Evolutionary conservation across 805 yeast species (phyloP), one percentile per base, ranked within the genome.

Genomic region (Candida alai): DNA sequence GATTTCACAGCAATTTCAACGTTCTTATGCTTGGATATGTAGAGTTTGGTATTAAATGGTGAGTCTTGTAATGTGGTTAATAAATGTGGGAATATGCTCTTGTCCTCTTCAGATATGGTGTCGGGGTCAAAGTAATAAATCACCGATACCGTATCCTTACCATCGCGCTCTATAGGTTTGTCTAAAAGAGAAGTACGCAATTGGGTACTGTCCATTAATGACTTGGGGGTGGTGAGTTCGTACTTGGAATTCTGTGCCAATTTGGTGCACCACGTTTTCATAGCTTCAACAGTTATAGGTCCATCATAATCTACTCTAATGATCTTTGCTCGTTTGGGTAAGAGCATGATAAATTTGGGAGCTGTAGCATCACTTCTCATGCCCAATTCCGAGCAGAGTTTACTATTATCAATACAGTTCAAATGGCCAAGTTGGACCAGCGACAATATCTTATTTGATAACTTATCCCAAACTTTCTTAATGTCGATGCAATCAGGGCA

Each of bases 61-160:
- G 80, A 55, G 36, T 73, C 65, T 40, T 83, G 74, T 14, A 80
- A 58, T 9, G 76, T 77, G 35, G 80, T 83, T 27, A 80, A 54
- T 27, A 84, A 45, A 44, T 79, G 72, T 5, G 80, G 78, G 38
- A 84, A 59, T 4, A 82, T 55, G 19, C 72, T 72, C 42, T 69
- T 71, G 54, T 84, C 93, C 50, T 84, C 93, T 2, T 65, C 66
- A 1, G 76, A 65, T 4, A 61, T 60, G 0, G 75, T 61, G 13
- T 69, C 66, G n/a, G 57, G 56, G 37, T 78, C 80, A 48, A 68
- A 74, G 30, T 65, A 58, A 43, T 71, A 79, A 4, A 81, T 68
- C 42, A 80, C 73, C 0, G 78, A 65, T 3, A 79, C 58, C 39
- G 56, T 57, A 45, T 58, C 58, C 24, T 66, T 40, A 36, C 64